These are phyloP conservation scores for Podospora anserina DNA, from an alignment of 495 filamentous ascomycete species.

Conservation along the genomic window DNA sequence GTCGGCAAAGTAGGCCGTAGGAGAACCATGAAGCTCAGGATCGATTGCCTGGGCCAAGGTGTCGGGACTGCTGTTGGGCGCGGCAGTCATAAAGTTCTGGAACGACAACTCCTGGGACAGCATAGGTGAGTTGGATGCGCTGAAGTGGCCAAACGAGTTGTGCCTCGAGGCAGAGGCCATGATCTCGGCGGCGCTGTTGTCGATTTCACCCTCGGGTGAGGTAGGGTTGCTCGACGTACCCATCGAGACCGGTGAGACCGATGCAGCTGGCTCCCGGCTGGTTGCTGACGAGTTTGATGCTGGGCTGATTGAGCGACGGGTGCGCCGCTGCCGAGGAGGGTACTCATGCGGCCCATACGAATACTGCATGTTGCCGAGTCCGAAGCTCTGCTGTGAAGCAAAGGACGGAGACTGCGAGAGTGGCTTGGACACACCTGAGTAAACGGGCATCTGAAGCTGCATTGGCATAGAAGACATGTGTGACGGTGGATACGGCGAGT, in stretches of 20 bases:
- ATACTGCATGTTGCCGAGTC: not conserved
- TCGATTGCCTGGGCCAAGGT: not conserved
- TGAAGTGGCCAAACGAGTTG: not conserved
- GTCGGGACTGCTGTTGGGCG: not conserved
- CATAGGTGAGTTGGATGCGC: not conserved
- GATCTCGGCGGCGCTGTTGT: not conserved
- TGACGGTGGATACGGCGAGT: not conserved
- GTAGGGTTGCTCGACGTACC: not conserved
- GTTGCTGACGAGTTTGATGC: not conserved
- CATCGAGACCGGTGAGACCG: not conserved
- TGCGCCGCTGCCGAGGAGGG: not conserved
- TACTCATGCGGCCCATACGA: not conserved
- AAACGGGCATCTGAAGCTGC: not conserved
- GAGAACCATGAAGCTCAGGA: not conserved
- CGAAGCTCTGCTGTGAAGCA: not conserved
- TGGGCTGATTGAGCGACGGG: not conserved
- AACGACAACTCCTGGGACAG: not conserved
- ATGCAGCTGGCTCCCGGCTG: not conserved
- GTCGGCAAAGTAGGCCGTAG: not conserved
- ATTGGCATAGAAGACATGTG: not conserved
- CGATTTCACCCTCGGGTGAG: not conserved
- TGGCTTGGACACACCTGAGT: not conserved
- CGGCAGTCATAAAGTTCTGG: not conserved
- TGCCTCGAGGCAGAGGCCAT: not conserved
- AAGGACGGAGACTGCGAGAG: not conserved